phyloP scores from a whole-genome alignment of 73 alveolate genomes.

The Paramecium sexaurelia region DNA sequence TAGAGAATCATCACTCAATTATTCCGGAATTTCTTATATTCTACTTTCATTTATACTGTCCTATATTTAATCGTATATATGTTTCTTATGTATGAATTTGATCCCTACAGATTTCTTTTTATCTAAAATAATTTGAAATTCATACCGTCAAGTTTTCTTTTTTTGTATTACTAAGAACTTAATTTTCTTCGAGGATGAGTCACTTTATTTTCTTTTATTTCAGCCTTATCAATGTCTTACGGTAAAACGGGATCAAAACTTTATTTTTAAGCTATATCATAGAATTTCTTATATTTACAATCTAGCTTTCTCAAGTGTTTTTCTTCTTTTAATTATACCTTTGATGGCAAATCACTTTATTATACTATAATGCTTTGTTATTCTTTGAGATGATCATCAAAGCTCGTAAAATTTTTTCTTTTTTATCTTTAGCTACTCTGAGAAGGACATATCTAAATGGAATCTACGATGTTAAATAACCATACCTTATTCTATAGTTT shows the following conservation, averaged over 20 bases:
- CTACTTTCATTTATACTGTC: constrained; percentile 33
- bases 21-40: background rate
- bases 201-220: background rate
- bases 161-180: background rate
- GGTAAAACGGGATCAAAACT: background rate
- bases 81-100: background rate
- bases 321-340: background rate
- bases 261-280: background rate
- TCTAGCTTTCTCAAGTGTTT: background rate
- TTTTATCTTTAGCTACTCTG: background rate
- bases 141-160: constrained; percentile 2
- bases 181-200: background rate
- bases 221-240: background rate
- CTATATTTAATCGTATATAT: background rate
- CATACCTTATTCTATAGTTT: constrained; percentile 1
- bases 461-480: background rate
- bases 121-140: background rate
- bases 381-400: background rate
- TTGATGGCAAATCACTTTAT: background rate
- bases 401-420: background rate
- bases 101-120: background rate
- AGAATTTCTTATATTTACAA: background rate
- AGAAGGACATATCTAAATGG: background rate
- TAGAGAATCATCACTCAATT: background rate
- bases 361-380: background rate